Evolutionary conservation across 192 early-diverging fungal species (phyloP), one percentile per base, ranked within the genome.

Genomic region (Rhizoclosmatium sp.): DNA sequence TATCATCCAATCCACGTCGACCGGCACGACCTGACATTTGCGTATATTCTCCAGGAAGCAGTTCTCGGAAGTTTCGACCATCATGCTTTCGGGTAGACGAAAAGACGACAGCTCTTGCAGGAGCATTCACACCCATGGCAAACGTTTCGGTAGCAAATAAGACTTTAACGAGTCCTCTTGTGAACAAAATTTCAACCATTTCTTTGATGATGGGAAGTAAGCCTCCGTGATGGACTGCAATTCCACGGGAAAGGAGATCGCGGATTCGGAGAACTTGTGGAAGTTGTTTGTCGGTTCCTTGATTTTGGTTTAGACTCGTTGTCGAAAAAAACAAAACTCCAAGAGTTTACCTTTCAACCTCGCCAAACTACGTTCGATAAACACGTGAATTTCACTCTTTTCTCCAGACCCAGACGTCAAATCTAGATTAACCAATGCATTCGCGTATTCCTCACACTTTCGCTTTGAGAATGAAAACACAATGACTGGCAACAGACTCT

Each of bases 41-140:
- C 3, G 95, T 99, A 82, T 99, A 99, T 79, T 99, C 98, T 62
- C 95, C 95, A 46, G 97, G 94, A 45, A 97, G 80, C 42, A 99
- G 89, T 60, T 96, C 91, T 12, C 98, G 86, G 87, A 97, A 96
- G 19, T 84, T 88, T 45, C 88, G 87, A 40, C 98, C 97, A 79
- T 99, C 98, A 78, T 98, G 96, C 82, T 99, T 99, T 60, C 94
- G 83, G 12, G 94, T 87, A 61, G 89, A 89, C 39, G 96, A 95
- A 84, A 97, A 99, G 3, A 99, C 97, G 14, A 99, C 98, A 51
- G 93, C 93, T 39, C 90, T 82, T 19, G 98, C 95, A 9, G 98
- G 98, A 90, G 98, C 97, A 82, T 99, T 99, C 67, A 99, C 95
- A 67, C 98, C 98, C 97, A 99, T 99, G 3, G 98, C 95, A 90